Conservation (phyloP, 495 filamentous ascomycete species). For the Friedmanniomyces endolithicus region DNA sequence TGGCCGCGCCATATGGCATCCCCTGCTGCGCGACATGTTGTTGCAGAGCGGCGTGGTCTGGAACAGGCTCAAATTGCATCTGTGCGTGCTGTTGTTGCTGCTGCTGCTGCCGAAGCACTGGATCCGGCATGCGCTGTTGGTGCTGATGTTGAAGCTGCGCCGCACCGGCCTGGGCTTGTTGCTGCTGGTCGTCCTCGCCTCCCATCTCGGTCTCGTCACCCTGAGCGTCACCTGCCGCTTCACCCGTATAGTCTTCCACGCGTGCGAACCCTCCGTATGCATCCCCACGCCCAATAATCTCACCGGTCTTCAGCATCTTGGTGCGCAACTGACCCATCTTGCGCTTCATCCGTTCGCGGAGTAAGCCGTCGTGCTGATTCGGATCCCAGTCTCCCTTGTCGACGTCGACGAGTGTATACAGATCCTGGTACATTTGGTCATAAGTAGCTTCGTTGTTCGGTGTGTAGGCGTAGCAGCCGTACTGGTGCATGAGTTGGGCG, state of each 20-base stretch:
- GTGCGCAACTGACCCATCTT: constrained; percentile 19
- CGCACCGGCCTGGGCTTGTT: background rate
- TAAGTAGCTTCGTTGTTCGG: constrained; percentile 8
- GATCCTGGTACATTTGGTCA: constrained; percentile 14
- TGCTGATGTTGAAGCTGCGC: constrained; percentile 1
- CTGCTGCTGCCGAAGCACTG: background rate
- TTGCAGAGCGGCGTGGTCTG: background rate
- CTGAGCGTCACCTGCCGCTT: constrained; percentile 9
- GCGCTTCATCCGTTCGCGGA: constrained; percentile 22
- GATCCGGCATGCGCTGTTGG: constrained; percentile 3
- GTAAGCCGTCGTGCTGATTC: constrained; percentile 14
- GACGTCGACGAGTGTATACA: constrained; percentile 18
- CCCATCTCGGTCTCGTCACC: constrained; percentile 12
- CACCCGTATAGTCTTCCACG: constrained; percentile 16
- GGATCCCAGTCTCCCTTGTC: constrained; percentile 18
- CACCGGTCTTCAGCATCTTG: constrained; percentile 21
- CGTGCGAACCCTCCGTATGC: constrained; percentile 9
- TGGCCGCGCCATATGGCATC: background rate
- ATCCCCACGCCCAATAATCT: constrained; percentile 15
- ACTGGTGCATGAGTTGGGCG: constrained; percentile 20
- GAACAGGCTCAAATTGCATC: background rate
- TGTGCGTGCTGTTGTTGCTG: background rate
- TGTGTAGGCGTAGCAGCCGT: constrained; percentile 13
- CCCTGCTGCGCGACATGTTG: background rate
- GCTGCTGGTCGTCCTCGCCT: constrained; percentile 10